Conservation (phyloP, 352 stramenopile species). For the Phytophthora pisi region DNA sequence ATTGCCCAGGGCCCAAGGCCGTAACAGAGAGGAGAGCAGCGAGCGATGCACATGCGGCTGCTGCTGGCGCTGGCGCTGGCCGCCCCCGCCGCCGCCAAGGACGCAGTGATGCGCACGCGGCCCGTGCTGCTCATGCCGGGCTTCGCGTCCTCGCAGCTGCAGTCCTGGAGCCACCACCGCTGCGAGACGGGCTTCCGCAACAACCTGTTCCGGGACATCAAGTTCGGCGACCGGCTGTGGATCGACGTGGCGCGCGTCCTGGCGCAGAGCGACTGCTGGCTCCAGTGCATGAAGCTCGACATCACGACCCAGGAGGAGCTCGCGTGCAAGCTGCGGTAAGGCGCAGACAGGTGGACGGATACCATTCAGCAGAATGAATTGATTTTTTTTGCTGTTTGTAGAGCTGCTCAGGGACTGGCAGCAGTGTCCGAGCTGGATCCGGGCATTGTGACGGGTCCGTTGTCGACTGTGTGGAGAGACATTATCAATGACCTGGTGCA, state of each 20-base stretch:
- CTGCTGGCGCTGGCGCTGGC: conserved; percentile 9
- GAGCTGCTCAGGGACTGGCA: conserved; percentile 58
- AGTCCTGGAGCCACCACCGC: conserved; percentile 64
- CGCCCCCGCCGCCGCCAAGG: background rate
- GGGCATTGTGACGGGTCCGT: conserved; percentile 70
- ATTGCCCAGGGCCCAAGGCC: conserved; percentile 2
- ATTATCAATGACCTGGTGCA: conserved; percentile 73
- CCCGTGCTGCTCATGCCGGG: conserved; percentile 78
- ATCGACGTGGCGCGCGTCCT: conserved; percentile 75
- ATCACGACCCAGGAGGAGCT: conserved; percentile 70
- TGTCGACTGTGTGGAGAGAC: conserved; percentile 75
- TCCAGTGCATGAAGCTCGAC: conserved; percentile 78
- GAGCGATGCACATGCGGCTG: background rate
- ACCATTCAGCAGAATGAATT: background rate
- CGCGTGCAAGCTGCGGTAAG: conserved; percentile 76
- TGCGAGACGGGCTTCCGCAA: conserved; percentile 73
- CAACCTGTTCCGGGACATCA: conserved; percentile 79
- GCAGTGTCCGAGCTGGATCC: conserved; percentile 79
- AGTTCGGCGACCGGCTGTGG: conserved; percentile 80
- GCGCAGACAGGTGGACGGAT: background rate
- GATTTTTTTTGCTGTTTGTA: conserved; percentile 23
- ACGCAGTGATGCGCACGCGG: conserved; percentile 34
- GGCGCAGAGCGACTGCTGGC: conserved; percentile 78
- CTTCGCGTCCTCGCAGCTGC: conserved; percentile 82
- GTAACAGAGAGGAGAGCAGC: too few relatives aligned